phyloP scores from a whole-genome alignment of 1,284 basidiomycete species.

The Tetrapyrgos nigripes region DNA sequence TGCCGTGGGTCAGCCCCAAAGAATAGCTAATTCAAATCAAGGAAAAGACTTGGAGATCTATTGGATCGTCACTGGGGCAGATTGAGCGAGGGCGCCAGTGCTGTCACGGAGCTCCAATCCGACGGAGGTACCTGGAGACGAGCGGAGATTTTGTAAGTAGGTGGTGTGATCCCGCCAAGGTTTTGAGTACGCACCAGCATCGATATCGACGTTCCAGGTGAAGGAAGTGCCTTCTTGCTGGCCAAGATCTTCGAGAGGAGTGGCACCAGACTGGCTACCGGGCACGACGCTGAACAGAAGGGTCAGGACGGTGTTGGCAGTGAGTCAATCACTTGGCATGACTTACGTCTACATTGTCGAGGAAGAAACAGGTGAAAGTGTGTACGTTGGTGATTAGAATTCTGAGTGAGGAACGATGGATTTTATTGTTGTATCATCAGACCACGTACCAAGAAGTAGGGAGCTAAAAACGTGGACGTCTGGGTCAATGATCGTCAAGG shows the following conservation, averaged over 20 bases:
- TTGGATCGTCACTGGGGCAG: slow-evolving; percentile 54
- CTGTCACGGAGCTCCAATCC: slow-evolving; percentile 60
- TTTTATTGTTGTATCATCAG: slow-evolving; percentile 18
- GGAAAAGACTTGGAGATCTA: too few relatives aligned
- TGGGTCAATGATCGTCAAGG: slow-evolving; percentile 16
- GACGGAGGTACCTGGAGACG: slow-evolving; percentile 47
- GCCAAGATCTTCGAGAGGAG: slow-evolving; percentile 45
- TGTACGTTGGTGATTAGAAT: neutral
- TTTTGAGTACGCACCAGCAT: slow-evolving; percentile 37
- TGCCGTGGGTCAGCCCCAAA: too few relatives aligned
- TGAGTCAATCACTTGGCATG: slow-evolving; percentile 15
- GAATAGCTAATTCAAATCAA: too few relatives aligned
- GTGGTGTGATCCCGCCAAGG: neutral
- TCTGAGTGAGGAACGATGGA: neutral
- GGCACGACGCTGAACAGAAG: slow-evolving; percentile 46
- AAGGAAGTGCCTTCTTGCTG: slow-evolving; percentile 37
- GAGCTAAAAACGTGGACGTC: slow-evolving; percentile 38
- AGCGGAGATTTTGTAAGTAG: neutral
- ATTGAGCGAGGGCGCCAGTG: slow-evolving; percentile 52
- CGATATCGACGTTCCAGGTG: slow-evolving; percentile 54
- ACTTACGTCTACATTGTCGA: slow-evolving; percentile 22
- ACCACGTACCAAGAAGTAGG: slow-evolving; percentile 56
- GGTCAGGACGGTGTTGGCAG: neutral
- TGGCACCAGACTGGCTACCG: slow-evolving; percentile 39
- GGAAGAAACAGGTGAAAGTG: slow-evolving; percentile 11